Evolutionary conservation across 257 asterid genomes (phyloP), one percentile per base, ranked within the genome.

Genomic region (Leptodermis oblonga): DNA sequence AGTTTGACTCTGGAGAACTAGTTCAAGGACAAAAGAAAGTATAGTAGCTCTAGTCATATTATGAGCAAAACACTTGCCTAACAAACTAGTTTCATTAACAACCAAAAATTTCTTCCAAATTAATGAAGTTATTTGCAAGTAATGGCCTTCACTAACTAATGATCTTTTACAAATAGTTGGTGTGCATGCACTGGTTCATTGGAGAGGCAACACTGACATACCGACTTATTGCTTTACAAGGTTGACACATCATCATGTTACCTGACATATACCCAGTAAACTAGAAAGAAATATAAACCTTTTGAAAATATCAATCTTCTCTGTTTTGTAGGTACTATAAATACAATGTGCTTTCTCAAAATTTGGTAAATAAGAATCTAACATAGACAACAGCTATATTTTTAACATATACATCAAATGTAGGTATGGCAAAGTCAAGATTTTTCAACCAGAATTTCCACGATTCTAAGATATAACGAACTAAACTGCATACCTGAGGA

Each of bases 401-500:
- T 70, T 43, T 43, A 2, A 43, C 18, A 23, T 17, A 30, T 58
- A 41, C 41, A 28, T 31, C 26, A 43, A 45, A 58, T 25, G 56
- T n/a, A 56, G n/a, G 42, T 34, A 45, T 3, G 25, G 30, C 25
- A 62, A 60, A 34, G 37, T 48, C 18, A 61, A 22, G 17, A 34
- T 31, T 33, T 30, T 20, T 5, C 13, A 7, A 62, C 51, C 5
- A 17, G 51, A 39, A 39, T 15, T 36, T 2, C 7, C 31, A 62
- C 3, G n/a, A n/a, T n/a, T n/a, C n/a, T n/a, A n/a, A n/a, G n/a
- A n/a, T n/a, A n/a, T 18, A 51, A 4, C 15, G 13, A 69, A 39
- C 65, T 39, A 63, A 52, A 55, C 10, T 75, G 11, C 67, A 26
- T 63, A 86, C 90, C 88, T 22, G 81, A 46, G 46, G 76, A 64